Evolutionary conservation across 1,284 basidiomycete species (phyloP).

Genomic region (Xanthoconium separans): DNA sequence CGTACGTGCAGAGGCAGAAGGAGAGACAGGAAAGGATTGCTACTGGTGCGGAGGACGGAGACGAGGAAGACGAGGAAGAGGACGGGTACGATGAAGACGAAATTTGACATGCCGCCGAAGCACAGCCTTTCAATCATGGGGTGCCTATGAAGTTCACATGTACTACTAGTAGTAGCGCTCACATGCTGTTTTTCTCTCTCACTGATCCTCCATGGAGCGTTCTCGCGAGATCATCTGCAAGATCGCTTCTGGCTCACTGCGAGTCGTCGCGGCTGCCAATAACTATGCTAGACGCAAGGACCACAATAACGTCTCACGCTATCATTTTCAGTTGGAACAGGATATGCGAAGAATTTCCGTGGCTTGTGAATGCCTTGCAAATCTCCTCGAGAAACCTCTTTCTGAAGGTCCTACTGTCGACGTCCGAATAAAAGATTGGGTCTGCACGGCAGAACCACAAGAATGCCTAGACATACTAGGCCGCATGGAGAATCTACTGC

Average conservation of each 20-base stretch:
- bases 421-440: slow-evolving; percentile 2
- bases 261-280: not conserved
- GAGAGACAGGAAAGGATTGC: not conserved
- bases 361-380: not conserved
- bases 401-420: not conserved
- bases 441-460: not conserved
- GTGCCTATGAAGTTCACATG: too few species aligned
- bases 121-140: too few species aligned
- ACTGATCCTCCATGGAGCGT: slow-evolving; percentile 1
- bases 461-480: not conserved
- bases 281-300: not conserved
- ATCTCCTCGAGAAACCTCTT: not conserved
- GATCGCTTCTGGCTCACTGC: not conserved
- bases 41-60: slow-evolving; percentile 6
- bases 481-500: not conserved
- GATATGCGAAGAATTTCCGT: slow-evolving; percentile 8
- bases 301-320: not conserved
- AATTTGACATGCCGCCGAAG: not conserved
- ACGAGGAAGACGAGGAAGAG: not conserved
- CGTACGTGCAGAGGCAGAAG: slow-evolving; percentile 3
- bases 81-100: slow-evolving; percentile 1
- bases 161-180: not conserved
- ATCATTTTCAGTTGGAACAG: slow-evolving; percentile 7
- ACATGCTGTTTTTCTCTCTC: not conserved
- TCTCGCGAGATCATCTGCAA: not conserved